Evolutionary conservation across 805 yeast genomes (phyloP).

Genomic region (Clavispora carvajalis): DNA sequence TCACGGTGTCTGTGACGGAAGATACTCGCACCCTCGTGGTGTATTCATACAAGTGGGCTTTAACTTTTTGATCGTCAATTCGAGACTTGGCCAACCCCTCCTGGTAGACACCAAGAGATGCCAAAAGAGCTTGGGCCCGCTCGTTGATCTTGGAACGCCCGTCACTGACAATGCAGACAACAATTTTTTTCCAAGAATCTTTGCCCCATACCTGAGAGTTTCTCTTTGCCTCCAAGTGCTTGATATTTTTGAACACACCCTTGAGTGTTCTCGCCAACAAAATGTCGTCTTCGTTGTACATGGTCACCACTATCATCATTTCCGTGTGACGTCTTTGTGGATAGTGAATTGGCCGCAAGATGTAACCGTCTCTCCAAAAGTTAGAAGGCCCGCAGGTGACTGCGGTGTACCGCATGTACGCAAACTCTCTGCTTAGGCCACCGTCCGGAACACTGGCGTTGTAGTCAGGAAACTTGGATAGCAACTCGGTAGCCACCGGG

Average conservation of each 20-base stretch:
- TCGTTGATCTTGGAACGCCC: constrained; percentile 64
- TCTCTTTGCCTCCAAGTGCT: constrained; percentile 46
- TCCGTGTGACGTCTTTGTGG: constrained; percentile 52
- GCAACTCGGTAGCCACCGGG: constrained; percentile 71
- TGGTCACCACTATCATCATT: constrained; percentile 56
- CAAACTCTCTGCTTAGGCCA: constrained; percentile 48
- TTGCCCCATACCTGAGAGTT: constrained; percentile 45
- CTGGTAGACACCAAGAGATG: constrained; percentile 62
- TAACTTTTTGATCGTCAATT: constrained; percentile 55
- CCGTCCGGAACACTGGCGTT: constrained; percentile 29
- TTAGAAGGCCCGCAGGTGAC: constrained; percentile 70
- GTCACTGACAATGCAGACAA: constrained; percentile 58
- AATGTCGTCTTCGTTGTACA: constrained; percentile 64
- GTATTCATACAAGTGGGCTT: constrained; percentile 62
- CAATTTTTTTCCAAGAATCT: constrained; percentile 56
- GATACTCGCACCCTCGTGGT: constrained; percentile 54
- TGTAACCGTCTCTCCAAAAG: constrained; percentile 51
- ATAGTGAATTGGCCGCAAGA: constrained; percentile 51
- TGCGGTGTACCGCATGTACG: constrained; percentile 58
- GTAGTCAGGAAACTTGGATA: constrained; percentile 41
- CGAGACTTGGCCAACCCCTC: constrained; percentile 59
- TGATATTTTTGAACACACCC: constrained; percentile 60
- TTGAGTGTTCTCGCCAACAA: constrained; percentile 57
- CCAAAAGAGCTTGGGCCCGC: constrained; percentile 55
- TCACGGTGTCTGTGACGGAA: constrained; percentile 48